A percentile compares a stretch with the other conserved stretches of the same genome.
These are phyloP conservation scores for Thalassiosira hispida DNA, from an alignment of 352 stramenopile species.

Conservation along the genomic window DNA sequence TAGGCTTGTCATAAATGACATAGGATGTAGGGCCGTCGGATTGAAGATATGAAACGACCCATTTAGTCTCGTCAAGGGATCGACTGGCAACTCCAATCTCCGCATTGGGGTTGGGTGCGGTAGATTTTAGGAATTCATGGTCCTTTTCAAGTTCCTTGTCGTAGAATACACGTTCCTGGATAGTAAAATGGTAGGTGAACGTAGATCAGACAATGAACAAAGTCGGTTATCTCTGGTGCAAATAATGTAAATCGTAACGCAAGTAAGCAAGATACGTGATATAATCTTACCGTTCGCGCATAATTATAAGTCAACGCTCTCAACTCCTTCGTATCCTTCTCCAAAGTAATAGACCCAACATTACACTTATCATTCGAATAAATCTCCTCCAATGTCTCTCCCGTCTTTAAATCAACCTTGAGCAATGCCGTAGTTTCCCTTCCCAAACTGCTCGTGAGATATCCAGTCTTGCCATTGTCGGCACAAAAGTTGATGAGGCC, in stretches of 20 bases:
- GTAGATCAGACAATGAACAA: not conserved
- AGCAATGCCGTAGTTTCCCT: slow-evolving; percentile 69
- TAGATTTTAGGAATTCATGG: slow-evolving; percentile 56
- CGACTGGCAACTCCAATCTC: slow-evolving; percentile 53
- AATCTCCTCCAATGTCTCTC: slow-evolving; percentile 63
- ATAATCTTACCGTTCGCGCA: slow-evolving; percentile 40
- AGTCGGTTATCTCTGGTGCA: no score
- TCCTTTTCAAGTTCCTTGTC: slow-evolving; percentile 64
- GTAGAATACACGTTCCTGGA: slow-evolving; percentile 61
- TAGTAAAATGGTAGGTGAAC: not conserved
- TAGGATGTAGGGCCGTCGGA: slow-evolving; percentile 66
- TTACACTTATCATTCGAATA: slow-evolving; percentile 66
- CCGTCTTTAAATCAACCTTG: slow-evolving; percentile 63
- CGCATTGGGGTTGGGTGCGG: slow-evolving; percentile 38
- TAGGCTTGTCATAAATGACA: slow-evolving; percentile 56
- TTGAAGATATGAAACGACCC: slow-evolving; percentile 57
- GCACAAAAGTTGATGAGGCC: slow-evolving; percentile 59
- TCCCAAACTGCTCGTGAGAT: slow-evolving; percentile 53
- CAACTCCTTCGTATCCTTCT: slow-evolving; percentile 69
- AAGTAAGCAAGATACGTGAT: not conserved
- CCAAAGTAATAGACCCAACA: slow-evolving; percentile 57
- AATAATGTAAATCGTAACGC: not conserved
- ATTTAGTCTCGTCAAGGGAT: slow-evolving; percentile 62
- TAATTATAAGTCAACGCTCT: slow-evolving; percentile 63
- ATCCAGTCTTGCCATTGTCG: slow-evolving; percentile 53